A percentile compares a stretch with the other conserved stretches of the same genome.
phyloP scores from a whole-genome alignment of 2,329 filamentous ascomycete genomes.

The Claviceps digitariae region DNA sequence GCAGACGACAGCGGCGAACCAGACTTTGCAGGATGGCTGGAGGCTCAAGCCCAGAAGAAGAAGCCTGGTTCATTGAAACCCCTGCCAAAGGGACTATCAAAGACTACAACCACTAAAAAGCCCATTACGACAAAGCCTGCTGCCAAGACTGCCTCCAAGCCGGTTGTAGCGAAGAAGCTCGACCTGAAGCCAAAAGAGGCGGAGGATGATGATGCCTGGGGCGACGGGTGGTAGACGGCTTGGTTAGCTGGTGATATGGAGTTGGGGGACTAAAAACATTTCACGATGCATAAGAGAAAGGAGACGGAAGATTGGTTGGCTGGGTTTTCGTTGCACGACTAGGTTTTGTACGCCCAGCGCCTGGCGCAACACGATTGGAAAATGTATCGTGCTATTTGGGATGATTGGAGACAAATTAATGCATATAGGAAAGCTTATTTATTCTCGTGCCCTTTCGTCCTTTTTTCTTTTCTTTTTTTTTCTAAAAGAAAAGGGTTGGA shows the following conservation, averaged over 20 bases:
- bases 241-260: not conserved
- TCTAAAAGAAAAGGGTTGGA: not conserved
- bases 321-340: not conserved
- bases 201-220: constrained; percentile 50
- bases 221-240: constrained; percentile 42
- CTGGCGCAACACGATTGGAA: not conserved
- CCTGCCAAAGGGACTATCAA: constrained; percentile 72
- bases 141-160: constrained; percentile 20
- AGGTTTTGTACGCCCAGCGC: not conserved
- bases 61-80: constrained; percentile 50
- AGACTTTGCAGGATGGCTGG: constrained; percentile 91
- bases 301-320: not conserved
- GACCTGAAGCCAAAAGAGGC: constrained; percentile 51
- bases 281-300: not conserved
- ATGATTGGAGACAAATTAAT: not conserved
- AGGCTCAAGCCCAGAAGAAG: constrained; percentile 71
- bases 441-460: not conserved
- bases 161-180: constrained; percentile 48
- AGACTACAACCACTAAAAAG: constrained; percentile 35
- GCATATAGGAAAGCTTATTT: not conserved
- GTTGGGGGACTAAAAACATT: not conserved
- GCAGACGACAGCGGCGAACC: constrained; percentile 65
- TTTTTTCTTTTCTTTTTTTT: not conserved
- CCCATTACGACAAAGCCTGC: constrained; percentile 25
- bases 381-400: not conserved